Conservation (phyloP, 164 flowering plant species). For the Berberis thunbergii region DNA sequence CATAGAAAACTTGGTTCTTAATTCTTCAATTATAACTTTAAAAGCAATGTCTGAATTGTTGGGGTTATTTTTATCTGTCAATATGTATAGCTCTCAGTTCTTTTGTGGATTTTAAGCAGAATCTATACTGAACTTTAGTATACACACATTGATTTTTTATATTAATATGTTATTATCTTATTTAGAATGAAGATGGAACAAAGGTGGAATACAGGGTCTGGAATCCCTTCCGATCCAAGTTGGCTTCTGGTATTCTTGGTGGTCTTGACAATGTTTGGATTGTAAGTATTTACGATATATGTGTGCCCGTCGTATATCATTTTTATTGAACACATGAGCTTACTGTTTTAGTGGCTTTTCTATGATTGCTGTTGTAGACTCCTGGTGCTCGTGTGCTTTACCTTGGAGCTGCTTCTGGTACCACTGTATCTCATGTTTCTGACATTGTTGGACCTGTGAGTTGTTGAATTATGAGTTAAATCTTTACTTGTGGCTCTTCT, state of each 20-base stretch:
- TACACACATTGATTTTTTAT: background rate
- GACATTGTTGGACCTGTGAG: constrained; percentile 98
- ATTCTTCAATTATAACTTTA: background rate
- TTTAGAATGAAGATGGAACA: constrained; percentile 83
- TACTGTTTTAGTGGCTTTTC: constrained; percentile 9
- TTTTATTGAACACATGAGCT: background rate
- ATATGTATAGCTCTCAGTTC: background rate
- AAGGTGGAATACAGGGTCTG: constrained; percentile 87
- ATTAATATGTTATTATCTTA: background rate
- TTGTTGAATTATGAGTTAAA: background rate
- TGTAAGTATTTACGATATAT: constrained; percentile 31
- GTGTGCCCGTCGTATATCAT: background rate
- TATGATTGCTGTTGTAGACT: constrained; percentile 25
- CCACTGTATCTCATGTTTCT: constrained; percentile 96
- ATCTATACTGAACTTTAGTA: no score
- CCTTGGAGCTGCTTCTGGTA: constrained; percentile 97
- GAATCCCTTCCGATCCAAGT: constrained; percentile 96
- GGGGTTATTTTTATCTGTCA: background rate
- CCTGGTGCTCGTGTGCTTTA: constrained; percentile 86
- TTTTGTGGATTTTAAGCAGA: background rate
- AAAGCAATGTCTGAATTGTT: background rate
- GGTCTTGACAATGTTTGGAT: constrained; percentile 92
- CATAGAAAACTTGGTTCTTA: background rate
- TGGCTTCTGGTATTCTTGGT: constrained; percentile 90
- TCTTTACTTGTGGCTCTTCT: background rate